A percentile compares a stretch with the other conserved stretches of the same genome.
These are phyloP conservation scores for Plantago ovata DNA, from an alignment of 257 asterid genomes.

Conservation along the genomic window DNA sequence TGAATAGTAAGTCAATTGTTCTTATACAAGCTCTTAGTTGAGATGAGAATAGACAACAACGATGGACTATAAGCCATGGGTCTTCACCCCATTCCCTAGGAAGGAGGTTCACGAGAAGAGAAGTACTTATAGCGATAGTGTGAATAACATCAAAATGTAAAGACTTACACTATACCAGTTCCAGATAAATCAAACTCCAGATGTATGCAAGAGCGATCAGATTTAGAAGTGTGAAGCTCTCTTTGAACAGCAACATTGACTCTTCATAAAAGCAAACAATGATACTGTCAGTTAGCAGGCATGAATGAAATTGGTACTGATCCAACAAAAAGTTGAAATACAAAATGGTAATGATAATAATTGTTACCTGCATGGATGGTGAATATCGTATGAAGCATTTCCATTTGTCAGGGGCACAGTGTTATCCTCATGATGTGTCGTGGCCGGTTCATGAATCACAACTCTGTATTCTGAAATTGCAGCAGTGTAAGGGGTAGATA, in stretches of 20 bases:
- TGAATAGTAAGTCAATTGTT: too few species aligned
- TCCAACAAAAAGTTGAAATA: background rate
- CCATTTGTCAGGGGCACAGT: conserved; percentile 46
- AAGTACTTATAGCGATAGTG: conserved; percentile 1
- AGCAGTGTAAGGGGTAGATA: conserved; percentile 65
- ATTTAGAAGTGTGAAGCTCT: conserved; percentile 70
- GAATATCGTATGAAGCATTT: conserved; percentile 54
- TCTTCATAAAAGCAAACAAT: conserved; percentile 34
- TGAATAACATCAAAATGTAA: background rate
- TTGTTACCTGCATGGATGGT: conserved; percentile 71
- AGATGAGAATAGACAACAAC: too few species aligned
- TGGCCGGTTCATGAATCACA: conserved; percentile 42
- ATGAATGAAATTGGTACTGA: conserved; percentile 6
- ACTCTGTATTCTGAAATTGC: conserved; percentile 60
- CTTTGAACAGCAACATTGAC: conserved; percentile 66
- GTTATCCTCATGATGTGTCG: conserved; percentile 34
- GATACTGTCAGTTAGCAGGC: conserved; percentile 15
- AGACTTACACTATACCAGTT: conserved; percentile 50
- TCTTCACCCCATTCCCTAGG: too few species aligned
- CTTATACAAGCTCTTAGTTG: too few species aligned
- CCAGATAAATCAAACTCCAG: conserved; percentile 67
- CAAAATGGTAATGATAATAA: background rate
- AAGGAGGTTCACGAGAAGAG: background rate
- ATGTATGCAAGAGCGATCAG: conserved; percentile 85
- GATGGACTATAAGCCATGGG: too few species aligned